Evolutionary conservation across 495 filamentous ascomycete species (phyloP).

Genomic region (Xylaria venustula): DNA sequence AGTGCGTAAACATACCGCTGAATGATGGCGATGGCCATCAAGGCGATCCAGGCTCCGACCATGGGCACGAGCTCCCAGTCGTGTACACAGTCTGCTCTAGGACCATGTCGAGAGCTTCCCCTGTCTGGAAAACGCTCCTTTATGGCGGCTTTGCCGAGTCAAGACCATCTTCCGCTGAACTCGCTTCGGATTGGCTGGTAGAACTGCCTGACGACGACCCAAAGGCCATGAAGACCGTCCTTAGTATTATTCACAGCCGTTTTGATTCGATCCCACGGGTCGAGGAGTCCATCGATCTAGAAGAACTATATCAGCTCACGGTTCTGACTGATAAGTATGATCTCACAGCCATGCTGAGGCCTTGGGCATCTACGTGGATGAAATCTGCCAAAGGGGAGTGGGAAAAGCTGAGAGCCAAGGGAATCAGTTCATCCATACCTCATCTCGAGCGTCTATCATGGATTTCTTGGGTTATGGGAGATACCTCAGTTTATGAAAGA

Average conservation of each 20-base stretch:
- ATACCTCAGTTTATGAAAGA: not conserved
- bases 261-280: slow-evolving; percentile 1
- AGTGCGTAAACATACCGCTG: not conserved
- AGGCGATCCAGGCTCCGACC: not conserved
- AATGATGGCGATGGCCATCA: not conserved
- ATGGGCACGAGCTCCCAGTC: not conserved
- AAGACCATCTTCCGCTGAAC: not conserved
- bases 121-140: slow-evolving; percentile 15
- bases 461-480: slow-evolving; percentile 15
- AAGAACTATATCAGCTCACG: slow-evolving; percentile 12
- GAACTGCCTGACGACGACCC: slow-evolving; percentile 17
- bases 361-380: slow-evolving; percentile 9
- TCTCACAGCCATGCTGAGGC: slow-evolving; percentile 11
- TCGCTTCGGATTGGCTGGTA: slow-evolving; percentile 10
- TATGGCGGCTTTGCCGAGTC: slow-evolving; percentile 16
- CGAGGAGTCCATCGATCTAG: not conserved
- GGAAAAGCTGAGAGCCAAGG: not conserved
- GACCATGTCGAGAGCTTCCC: slow-evolving; percentile 16
- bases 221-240: not conserved
- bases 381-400: not conserved
- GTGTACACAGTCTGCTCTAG: slow-evolving; percentile 16
- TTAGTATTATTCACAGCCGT: slow-evolving; percentile 14
- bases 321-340: slow-evolving; percentile 18
- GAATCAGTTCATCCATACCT: not conserved
- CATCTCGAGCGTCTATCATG: not conserved